phyloP scores from a whole-genome alignment of 345 rosid species.

The Eucalyptus cloeziana region DNA sequence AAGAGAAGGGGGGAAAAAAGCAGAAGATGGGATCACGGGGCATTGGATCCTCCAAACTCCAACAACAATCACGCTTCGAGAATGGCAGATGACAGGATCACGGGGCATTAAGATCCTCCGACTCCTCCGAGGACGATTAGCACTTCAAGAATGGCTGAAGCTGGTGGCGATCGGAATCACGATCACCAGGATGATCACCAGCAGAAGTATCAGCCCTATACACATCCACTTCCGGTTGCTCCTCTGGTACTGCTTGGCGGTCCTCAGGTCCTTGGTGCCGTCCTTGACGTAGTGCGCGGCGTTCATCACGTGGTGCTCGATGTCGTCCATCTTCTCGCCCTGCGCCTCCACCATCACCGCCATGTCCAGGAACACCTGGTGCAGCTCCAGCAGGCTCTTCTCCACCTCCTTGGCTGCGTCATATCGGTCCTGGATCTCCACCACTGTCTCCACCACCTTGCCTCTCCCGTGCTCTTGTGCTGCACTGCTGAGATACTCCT shows the following conservation, averaged over 20 bases:
- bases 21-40: neutral
- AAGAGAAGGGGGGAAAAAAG: neutral
- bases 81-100: neutral
- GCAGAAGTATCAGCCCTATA: constrained; percentile 49
- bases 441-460: constrained; percentile 80
- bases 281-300: constrained; percentile 76
- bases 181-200: constrained; percentile 55
- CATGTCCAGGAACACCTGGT: constrained; percentile 91
- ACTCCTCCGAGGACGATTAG: neutral
- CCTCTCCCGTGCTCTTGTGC: constrained; percentile 95
- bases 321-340: constrained; percentile 93
- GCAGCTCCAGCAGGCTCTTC: constrained; percentile 88
- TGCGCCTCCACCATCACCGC: constrained; percentile 92
- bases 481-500: constrained; percentile 56
- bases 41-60: neutral
- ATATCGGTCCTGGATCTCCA: constrained; percentile 85
- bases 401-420: constrained; percentile 89
- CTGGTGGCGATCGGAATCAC: constrained; percentile 67
- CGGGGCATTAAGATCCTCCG: neutral
- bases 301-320: constrained; percentile 79
- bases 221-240: constrained; percentile 81
- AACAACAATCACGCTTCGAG: neutral
- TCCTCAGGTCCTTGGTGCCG: constrained; percentile 62
- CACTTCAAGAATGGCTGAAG: constrained; percentile 56
- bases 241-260: constrained; percentile 61